Percentiles rank a stretch among this genome's conserved stretches.
These are phyloP conservation scores for Knoxia roxburghii DNA, from an alignment of 257 asterid species.

Conservation along the genomic window DNA sequence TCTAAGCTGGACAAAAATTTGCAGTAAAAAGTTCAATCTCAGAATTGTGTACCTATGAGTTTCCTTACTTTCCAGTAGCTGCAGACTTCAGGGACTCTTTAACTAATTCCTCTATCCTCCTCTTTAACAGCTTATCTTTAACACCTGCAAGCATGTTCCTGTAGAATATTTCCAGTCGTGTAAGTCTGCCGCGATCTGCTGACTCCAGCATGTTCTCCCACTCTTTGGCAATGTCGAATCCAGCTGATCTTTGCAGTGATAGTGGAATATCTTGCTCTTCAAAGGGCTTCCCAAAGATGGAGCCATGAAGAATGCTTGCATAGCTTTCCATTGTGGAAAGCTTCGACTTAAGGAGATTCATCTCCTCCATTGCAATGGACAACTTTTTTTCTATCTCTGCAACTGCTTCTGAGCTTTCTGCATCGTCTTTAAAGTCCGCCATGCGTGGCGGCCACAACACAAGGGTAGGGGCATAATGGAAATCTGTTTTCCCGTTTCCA, in stretches of 20 bases:
- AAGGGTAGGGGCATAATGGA: slow-evolving; percentile 46
- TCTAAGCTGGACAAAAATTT: slow-evolving; percentile 5
- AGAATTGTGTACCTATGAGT: neutral
- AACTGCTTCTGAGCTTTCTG: slow-evolving; percentile 31
- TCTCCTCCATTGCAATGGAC: slow-evolving; percentile 54
- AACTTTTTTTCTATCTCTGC: slow-evolving; percentile 45
- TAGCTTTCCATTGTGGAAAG: slow-evolving; percentile 56
- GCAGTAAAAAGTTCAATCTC: slow-evolving; percentile 5
- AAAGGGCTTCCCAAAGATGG: slow-evolving; percentile 70
- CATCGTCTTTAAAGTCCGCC: slow-evolving; percentile 34
- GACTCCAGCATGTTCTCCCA: slow-evolving; percentile 89
- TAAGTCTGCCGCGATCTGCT: slow-evolving; percentile 53
- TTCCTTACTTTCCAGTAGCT: slow-evolving; percentile 14
- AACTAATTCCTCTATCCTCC: slow-evolving; percentile 58
- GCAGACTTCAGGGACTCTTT: slow-evolving; percentile 47
- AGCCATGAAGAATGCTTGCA: slow-evolving; percentile 73
- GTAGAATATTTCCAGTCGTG: slow-evolving; percentile 64
- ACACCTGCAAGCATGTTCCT: slow-evolving; percentile 70
- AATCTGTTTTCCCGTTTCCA: slow-evolving; percentile 53
- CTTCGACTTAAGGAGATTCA: slow-evolving; percentile 50
- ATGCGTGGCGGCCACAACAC: slow-evolving; percentile 61
- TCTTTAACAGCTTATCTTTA: slow-evolving; percentile 72
- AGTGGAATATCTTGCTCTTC: slow-evolving; percentile 56
- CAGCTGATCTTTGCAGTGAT: slow-evolving; percentile 35
- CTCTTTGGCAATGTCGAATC: slow-evolving; percentile 59